These are phyloP conservation scores for Rosa lucieae DNA, from an alignment of 306 rosid genomes.

Conservation along the genomic window DNA sequence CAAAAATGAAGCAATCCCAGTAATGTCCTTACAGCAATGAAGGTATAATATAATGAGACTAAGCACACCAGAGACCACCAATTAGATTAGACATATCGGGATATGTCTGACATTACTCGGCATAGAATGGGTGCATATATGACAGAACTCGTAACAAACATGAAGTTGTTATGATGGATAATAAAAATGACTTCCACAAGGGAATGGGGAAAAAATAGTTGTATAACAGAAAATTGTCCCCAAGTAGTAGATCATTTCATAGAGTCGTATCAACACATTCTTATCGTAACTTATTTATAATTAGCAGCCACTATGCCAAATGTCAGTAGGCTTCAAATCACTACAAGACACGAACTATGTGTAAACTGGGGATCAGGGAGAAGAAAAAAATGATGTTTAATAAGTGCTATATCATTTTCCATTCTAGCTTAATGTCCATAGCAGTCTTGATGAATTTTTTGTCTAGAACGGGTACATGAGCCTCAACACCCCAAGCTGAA, in stretches of 20 bases:
- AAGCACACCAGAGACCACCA: neutral
- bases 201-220: neutral
- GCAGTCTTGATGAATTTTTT: constrained; percentile 71
- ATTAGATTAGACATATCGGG: neutral
- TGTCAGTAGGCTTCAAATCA: neutral
- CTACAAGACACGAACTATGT: neutral
- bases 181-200: neutral
- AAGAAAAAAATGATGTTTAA: too few species aligned
- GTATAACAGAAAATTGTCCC: neutral
- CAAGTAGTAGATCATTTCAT: too few species aligned
- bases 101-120: neutral
- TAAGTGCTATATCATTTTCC: constrained; percentile 62
- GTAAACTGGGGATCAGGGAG: neutral
- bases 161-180: too few species aligned
- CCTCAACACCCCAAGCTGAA: constrained; percentile 99
- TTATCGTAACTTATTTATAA: too few species aligned
- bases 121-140: neutral
- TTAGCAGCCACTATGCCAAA: neutral
- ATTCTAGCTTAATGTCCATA: constrained; percentile 86
- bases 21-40: neutral
- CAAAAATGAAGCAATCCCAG: neutral
- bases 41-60: neutral
- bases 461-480: constrained; percentile 94
- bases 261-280: too few species aligned
- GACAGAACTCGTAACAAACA: neutral